A percentile compares a stretch with the other conserved stretches of the same genome.
Conservation (phyloP, 768 basidiomycete species). For the Amanita muscaria region DNA sequence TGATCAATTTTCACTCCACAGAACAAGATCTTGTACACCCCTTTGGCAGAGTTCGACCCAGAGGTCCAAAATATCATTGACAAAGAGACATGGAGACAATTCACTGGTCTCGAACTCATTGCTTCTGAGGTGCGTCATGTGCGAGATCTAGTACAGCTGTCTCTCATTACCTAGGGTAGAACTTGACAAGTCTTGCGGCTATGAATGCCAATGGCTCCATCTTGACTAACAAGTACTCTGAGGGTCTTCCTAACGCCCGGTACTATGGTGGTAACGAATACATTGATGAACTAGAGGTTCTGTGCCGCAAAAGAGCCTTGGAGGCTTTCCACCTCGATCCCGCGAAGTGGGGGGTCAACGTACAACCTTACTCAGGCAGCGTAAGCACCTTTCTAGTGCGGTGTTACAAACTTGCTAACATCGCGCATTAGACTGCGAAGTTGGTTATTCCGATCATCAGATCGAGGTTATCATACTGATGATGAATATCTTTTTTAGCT, state of each 20-base stretch:
- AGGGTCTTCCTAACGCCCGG: conserved; percentile 94
- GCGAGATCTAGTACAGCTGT: too few species aligned
- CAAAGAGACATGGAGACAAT: conserved; percentile 98
- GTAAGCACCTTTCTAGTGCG: conserved; percentile 36
- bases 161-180: conserved; percentile 36
- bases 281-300: conserved; percentile 91
- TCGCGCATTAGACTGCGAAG: conserved; percentile 71
- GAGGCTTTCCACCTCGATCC: conserved; percentile 94
- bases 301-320: conserved; percentile 93
- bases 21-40: conserved; percentile 89
- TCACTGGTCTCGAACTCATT: conserved; percentile 95
- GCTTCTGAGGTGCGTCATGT: conserved; percentile 92
- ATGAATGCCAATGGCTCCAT: conserved; percentile 99
- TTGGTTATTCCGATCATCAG: conserved; percentile 29
- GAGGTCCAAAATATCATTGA: conserved; percentile 97
- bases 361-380: conserved; percentile 95
- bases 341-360: conserved; percentile 94
- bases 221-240: conserved; percentile 98
- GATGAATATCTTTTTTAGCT: too few species aligned
- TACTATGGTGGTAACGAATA: conserved; percentile 98
- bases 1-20: conserved; percentile 23
- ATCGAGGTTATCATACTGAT: conserved; percentile 12
- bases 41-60: conserved; percentile 87
- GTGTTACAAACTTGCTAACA: conserved; percentile 12
- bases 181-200: conserved; percentile 89